Evolutionary conservation across 73 alveolate species (phyloP), one percentile per base, ranked within the genome.

Genomic region (Stentor coeruleus): DNA sequence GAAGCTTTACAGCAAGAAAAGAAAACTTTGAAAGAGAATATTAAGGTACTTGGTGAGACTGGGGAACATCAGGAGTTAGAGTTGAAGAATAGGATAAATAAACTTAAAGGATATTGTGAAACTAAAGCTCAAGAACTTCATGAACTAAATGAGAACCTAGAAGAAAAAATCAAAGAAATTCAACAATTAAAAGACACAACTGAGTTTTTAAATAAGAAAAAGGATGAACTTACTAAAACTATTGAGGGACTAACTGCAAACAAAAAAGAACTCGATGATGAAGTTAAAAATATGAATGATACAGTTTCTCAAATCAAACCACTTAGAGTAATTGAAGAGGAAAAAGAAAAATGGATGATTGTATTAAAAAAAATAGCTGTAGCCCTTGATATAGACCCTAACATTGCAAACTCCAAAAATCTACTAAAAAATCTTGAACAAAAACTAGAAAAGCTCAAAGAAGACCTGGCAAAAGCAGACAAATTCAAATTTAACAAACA

Each of bases 261-360:
- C 37, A 66, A 66, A 33, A 14, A 66, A 20, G 79, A 66, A 26
- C 79, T 66, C 26, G 79, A 66, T 20, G 20, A 28, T 11, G 79
- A 66, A 33, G 39, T 66, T 1, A 20, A 66, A 11, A 26, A 37
- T 33, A 15, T 31, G 37, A 20, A 31, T 28, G 37, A 2, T 2
- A 31, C n/a, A 66, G 37, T 66, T 14, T 28, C 26, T 28, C 26
- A 20, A 14, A 20, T 33, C 2, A 66, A 66, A 66, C n/a, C 41
- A 28, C 40, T 66, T 0, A 20, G 41, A 66, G 15, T 15, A 20
- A 40, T 40, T 26, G 79, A 66, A 66, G 79, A 66, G 11, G 79
- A 66, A 2, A 20, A 40, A 15, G 79, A 66, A 20, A 66, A 31
- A 66, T 37, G 49, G 2, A 14, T 66, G 37, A 33, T 20, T 26